These are phyloP conservation scores for Populus euphratica DNA, from an alignment of 345 rosid species.

Conservation along the genomic window DNA sequence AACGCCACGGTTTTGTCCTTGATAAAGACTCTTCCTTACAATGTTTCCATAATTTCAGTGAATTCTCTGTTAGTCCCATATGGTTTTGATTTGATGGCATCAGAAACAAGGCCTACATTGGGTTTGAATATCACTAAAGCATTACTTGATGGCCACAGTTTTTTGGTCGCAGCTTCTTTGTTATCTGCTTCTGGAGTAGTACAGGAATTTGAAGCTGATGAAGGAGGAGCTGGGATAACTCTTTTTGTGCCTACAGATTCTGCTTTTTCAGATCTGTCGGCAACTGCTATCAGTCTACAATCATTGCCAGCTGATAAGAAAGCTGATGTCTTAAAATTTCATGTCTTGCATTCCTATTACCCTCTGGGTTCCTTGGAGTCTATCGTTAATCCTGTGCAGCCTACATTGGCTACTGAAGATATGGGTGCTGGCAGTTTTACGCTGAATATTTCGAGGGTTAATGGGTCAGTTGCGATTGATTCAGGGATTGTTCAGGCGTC, in stretches of 20 bases:
- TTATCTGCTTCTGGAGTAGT: conserved; percentile 78
- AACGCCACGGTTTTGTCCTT: conserved; percentile 61
- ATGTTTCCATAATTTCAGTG: conserved; percentile 61
- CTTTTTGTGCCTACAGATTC: conserved; percentile 79
- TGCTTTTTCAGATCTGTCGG: conserved; percentile 73
- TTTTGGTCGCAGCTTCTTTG: conserved; percentile 79
- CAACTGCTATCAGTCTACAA: conserved; percentile 47
- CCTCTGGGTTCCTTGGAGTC: conserved; percentile 87
- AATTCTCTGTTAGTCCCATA: conserved; percentile 59
- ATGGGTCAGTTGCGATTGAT: conserved; percentile 73
- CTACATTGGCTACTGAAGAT: conserved; percentile 81
- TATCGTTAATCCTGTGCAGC: conserved; percentile 84
- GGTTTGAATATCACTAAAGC: conserved; percentile 73
- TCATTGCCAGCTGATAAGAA: conserved; percentile 71
- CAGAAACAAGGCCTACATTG: conserved; percentile 56
- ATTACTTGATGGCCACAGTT: conserved; percentile 72
- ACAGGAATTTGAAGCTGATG: conserved; percentile 65
- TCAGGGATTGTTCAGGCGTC: conserved; percentile 75
- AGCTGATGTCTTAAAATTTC: conserved; percentile 66
- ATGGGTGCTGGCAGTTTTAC: conserved; percentile 78
- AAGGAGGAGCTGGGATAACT: conserved; percentile 86
- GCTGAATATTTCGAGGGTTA: conserved; percentile 72
- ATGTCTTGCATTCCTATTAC: conserved; percentile 85
- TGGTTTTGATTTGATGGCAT: conserved; percentile 67
- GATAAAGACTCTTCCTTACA: conserved; percentile 55